Conservation (phyloP, 129 eudicot genomes). For the Saposhnikovia divaricata region DNA sequence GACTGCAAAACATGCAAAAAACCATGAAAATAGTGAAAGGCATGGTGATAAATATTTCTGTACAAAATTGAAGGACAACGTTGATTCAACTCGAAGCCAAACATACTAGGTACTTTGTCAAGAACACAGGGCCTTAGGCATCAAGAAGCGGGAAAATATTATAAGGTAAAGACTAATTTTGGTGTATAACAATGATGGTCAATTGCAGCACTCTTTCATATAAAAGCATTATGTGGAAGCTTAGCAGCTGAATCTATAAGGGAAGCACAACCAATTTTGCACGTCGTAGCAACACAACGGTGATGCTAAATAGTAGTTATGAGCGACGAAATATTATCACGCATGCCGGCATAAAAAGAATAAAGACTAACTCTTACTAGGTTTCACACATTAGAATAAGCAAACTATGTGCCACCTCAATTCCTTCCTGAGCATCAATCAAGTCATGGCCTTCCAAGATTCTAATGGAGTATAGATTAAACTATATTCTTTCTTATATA, state of each 20-base stretch:
- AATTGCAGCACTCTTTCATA: not conserved
- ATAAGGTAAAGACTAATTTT: not conserved
- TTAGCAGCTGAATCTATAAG: not conserved
- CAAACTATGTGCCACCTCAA: not conserved
- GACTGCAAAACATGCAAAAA: slow-evolving; percentile 44
- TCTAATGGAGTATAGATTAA: not conserved
- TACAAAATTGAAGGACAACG: not conserved
- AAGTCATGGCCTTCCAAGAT: not conserved
- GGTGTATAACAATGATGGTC: not conserved
- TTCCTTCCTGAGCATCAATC: not conserved
- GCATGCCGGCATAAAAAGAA: not conserved
- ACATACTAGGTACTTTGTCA: not conserved
- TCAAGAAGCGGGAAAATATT: not conserved
- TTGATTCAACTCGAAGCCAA: not conserved
- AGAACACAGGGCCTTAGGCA: not conserved
- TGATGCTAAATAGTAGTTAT: not conserved
- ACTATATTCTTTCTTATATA: not conserved
- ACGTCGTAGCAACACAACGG: not conserved
- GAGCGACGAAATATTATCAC: not conserved
- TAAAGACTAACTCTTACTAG: not conserved
- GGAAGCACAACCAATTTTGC: not conserved
- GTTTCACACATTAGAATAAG: too few species aligned
- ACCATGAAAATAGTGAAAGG: not conserved
- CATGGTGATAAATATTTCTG: not conserved
- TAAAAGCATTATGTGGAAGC: not conserved